A percentile compares a stretch with the other conserved stretches of the same genome.
Conservation (phyloP, 345 rosid species). For the Rhodamnia argentea region DNA sequence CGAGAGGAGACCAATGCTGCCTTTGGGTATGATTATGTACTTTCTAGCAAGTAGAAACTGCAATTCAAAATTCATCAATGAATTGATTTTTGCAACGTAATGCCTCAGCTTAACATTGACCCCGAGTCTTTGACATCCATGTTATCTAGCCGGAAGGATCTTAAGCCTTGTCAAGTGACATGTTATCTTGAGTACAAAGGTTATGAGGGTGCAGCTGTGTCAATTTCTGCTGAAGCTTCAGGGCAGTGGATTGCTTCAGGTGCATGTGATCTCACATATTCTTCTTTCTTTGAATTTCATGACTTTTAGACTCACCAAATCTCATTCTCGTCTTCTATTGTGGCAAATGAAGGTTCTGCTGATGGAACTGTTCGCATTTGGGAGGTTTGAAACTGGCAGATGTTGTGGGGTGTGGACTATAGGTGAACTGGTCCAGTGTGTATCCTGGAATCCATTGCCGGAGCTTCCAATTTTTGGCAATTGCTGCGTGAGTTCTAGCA, state of each 20-base stretch:
- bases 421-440: constrained; percentile 57
- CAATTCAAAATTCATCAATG: background rate
- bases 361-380: constrained; percentile 73
- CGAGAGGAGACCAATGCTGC: background rate
- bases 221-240: constrained; percentile 61
- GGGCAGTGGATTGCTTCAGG: constrained; percentile 98
- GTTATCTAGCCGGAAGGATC: constrained; percentile 83
- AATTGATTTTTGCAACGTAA: background rate
- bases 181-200: constrained; percentile 92
- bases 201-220: constrained; percentile 63
- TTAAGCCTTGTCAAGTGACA: constrained; percentile 65
- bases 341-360: constrained; percentile 35
- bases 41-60: background rate
- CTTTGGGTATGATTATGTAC: background rate
- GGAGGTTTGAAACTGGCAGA: constrained; percentile 71
- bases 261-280: background rate
- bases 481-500: constrained; percentile 44
- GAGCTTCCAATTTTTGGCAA: constrained; percentile 61
- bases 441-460: constrained; percentile 85
- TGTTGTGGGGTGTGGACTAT: constrained; percentile 61
- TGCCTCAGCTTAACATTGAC: constrained; percentile 71
- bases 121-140: constrained; percentile 90
- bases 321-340: constrained; percentile 6
- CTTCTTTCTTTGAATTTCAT: background rate
- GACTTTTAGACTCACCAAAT: background rate